Percentiles rank a stretch among this genome's conserved stretches.
Conservation (phyloP, 139 green algal species). For the Zygnema circumcarinatum region DNA sequence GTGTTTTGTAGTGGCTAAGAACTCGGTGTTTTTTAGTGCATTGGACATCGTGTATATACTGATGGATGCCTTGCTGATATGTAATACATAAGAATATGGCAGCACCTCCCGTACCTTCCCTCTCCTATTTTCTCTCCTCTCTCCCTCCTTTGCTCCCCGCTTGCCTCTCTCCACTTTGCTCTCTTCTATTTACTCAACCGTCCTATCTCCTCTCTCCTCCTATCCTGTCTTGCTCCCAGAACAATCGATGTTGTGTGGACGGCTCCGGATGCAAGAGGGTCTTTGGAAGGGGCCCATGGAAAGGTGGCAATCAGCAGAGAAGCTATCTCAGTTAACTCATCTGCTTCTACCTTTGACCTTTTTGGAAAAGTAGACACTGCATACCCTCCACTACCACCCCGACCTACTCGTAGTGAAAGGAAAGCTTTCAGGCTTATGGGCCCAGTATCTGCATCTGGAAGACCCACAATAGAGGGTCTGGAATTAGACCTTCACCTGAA, state of each 20-base stretch:
- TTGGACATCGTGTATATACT: no score
- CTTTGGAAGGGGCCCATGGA: slow-evolving; percentile 43
- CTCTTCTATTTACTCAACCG: not conserved
- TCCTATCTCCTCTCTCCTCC: not conserved
- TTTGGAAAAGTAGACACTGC: slow-evolving; percentile 14
- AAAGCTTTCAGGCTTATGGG: not conserved
- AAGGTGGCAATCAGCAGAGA: slow-evolving; percentile 23
- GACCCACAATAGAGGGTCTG: slow-evolving; percentile 36
- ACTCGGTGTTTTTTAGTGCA: no score
- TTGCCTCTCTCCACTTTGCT: slow-evolving; percentile 13
- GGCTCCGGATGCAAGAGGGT: slow-evolving; percentile 60
- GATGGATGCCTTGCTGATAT: no score
- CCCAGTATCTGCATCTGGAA: not conserved
- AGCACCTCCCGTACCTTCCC: no score
- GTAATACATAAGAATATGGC: no score
- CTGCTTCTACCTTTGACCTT: slow-evolving; percentile 46
- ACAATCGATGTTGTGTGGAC: slow-evolving; percentile 69
- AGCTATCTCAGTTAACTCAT: slow-evolving; percentile 7
- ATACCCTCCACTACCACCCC: slow-evolving; percentile 31
- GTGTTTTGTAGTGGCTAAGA: no score
- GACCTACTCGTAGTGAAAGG: not conserved
- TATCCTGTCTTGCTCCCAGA: slow-evolving; percentile 16
- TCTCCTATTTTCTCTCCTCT: no score
- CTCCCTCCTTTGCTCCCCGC: no score
- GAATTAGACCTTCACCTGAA: slow-evolving; percentile 65